Evolutionary conservation across 192 early-diverging fungal species (phyloP).

Genomic region (Backusella liffmaniae): DNA sequence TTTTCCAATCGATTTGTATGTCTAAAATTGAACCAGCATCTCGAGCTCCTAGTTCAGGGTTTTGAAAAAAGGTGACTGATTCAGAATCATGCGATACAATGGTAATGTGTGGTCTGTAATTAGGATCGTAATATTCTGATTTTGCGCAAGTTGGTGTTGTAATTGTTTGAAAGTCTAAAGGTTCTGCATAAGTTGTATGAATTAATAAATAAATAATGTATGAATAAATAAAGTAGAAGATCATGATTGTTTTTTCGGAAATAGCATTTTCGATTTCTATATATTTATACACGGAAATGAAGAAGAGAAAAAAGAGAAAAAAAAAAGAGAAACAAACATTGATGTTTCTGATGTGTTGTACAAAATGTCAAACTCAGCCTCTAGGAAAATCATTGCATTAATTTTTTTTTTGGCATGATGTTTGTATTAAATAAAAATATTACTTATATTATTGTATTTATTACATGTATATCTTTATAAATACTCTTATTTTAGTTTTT

Average conservation of each 20-base stretch:
- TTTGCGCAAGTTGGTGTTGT: neutral
- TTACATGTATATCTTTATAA: neutral
- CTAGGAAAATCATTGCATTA: neutral
- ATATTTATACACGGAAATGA: neutral
- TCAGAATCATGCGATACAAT: conserved; percentile 17
- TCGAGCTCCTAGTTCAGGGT: conserved; percentile 20
- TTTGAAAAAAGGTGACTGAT: conserved; percentile 12
- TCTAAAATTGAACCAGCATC: conserved; percentile 20
- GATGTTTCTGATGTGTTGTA: neutral
- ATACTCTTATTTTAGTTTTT: neutral
- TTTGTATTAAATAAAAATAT: neutral
- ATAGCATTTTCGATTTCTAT: neutral
- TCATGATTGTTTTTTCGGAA: neutral
- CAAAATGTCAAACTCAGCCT: neutral
- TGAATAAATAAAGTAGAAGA: neutral
- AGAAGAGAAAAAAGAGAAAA: neutral
- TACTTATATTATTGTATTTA: neutral
- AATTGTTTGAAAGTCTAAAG: neutral
- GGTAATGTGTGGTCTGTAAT: conserved; percentile 11
- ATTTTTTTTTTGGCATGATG: neutral
- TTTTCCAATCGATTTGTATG: conserved; percentile 16
- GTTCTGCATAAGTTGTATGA: neutral
- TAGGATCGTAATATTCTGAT: neutral
- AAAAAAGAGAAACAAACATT: neutral
- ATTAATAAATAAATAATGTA: neutral